Evolutionary conservation across 2,329 filamentous ascomycete species (phyloP).

Genomic region (Aureobasidium pullulans): DNA sequence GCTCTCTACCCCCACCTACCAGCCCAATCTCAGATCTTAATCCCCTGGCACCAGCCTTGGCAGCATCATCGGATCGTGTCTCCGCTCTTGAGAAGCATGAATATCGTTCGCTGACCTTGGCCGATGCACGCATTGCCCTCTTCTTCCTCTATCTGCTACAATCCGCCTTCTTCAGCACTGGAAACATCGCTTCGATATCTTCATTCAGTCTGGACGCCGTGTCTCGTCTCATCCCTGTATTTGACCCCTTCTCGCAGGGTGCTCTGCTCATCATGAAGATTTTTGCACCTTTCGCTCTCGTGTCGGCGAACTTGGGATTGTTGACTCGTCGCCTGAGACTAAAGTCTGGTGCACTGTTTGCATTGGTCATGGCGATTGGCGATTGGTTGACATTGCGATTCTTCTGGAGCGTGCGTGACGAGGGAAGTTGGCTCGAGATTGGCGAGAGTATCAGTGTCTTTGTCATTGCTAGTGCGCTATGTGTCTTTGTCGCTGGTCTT

Average conservation of each 20-base stretch:
- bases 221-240: constrained; percentile 76
- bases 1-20: constrained; percentile 18
- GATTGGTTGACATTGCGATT: constrained; percentile 92
- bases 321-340: constrained; percentile 78
- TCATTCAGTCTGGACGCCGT: constrained; percentile 92
- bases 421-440: constrained; percentile 96
- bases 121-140: constrained; percentile 80
- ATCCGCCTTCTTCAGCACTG: constrained; percentile 93
- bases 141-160: constrained; percentile 96
- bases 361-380: constrained; percentile 84
- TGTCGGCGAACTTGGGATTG: constrained; percentile 90
- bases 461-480: constrained; percentile 79
- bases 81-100: constrained; percentile 27
- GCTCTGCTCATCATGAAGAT: constrained; percentile 82
- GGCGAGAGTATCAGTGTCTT: constrained; percentile 96
- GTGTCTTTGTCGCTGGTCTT: constrained; percentile 81
- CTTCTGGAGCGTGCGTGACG: constrained; percentile 95
- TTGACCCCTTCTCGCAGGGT: constrained; percentile 87
- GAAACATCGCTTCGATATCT: constrained; percentile 89
- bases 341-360: constrained; percentile 82
- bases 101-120: constrained; percentile 64
- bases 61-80: constrained; percentile 28
- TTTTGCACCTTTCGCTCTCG: constrained; percentile 84
- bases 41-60: constrained; percentile 28
- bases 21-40: constrained; percentile 20